Evolutionary conservation across 805 yeast genomes (phyloP), one percentile per base, ranked within the genome.

Genomic region (Teunomyces lycoperdinae): DNA sequence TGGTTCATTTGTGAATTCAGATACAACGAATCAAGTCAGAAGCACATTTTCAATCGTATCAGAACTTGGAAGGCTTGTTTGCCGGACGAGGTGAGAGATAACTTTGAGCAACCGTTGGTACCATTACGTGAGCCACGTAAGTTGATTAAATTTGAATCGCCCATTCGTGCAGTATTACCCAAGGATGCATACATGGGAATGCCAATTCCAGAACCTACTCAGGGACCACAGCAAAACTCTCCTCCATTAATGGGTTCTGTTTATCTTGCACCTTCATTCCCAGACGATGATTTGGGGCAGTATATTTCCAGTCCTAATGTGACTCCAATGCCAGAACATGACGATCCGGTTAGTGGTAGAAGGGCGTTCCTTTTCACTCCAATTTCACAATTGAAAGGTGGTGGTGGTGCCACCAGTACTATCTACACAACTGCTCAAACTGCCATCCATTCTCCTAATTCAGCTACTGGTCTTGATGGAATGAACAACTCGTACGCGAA

Each of bases 41-140:
- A 38, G 28, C 88, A 89, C 65, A 84, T 84, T 27, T 94, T 94
- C 76, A 94, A 92, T 68, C 87, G 92, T 63, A 94, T 94, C 59
- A 80, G 98, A 62, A 92, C 99, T 2, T 94, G 99, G 99, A 92
- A 89, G 67, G 97, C 97, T 5, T 94, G 98, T 73, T 77, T 94
- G 55, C 99, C 99, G 0, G 98, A 94, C 67, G 98, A 92, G 66
- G 87, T 92, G 42, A 82, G 98, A 58, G 90, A 87, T 54, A 73
- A 76, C 47, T 92, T 88, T 58, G 97, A 91, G 60, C 74, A 71
- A 48, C 86, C 87, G 30, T 82, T 87, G 17, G 80, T 81, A 33
- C 90, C 92, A 6, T 76, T 92, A 44, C 67, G 61, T 46, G 83
- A 81, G 49, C 80, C 87, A 45, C 77, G 91, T 59, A 79, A 80